A percentile compares a stretch with the other conserved stretches of the same genome.
Evolutionary conservation across 495 filamentous ascomycete genomes (phyloP).

Genomic region (Podospora australis): DNA sequence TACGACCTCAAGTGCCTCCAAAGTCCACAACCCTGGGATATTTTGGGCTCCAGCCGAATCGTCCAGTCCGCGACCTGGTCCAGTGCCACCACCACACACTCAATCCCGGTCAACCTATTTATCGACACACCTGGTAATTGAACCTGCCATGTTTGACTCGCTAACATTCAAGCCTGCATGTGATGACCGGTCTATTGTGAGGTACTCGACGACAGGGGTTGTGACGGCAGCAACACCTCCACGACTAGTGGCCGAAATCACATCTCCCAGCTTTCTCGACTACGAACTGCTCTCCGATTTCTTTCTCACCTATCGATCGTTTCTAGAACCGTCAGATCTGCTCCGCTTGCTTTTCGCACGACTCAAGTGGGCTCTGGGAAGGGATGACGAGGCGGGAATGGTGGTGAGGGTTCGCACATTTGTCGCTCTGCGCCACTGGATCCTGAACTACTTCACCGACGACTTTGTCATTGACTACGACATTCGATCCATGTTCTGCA

Average conservation of each 20-base stretch:
- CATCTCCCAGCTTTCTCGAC: conserved; percentile 89
- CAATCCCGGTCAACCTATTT: conserved; percentile 34
- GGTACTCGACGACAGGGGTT: conserved; percentile 65
- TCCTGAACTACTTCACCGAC: conserved; percentile 94
- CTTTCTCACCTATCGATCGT: conserved; percentile 90
- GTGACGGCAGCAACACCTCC: conserved; percentile 88
- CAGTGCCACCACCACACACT: conserved; percentile 22
- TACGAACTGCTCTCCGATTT: conserved; percentile 98
- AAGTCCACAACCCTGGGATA: conserved; percentile 19
- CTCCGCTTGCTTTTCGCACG: conserved; percentile 77
- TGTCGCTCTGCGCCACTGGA: conserved; percentile 95
- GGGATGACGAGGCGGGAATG: conserved; percentile 75
- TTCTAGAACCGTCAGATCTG: conserved; percentile 68
- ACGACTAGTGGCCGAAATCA: conserved; percentile 94
- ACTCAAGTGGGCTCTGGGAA: conserved; percentile 77
- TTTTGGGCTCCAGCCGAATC: no score
- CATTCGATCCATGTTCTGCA: conserved; percentile 74
- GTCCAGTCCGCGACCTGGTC: conserved; percentile 8
- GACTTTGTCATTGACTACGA: conserved; percentile 84
- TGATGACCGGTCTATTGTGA: conserved; percentile 78
- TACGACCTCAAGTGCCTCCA: conserved; percentile 19
- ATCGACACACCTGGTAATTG: conserved; percentile 42
- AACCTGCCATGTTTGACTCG: conserved; percentile 67
- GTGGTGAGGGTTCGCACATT: conserved; percentile 93
- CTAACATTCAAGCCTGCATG: conserved; percentile 62